These are phyloP conservation scores for Sordariomycetes sp. DNA, from an alignment of 2,329 filamentous ascomycete species.

Conservation along the genomic window DNA sequence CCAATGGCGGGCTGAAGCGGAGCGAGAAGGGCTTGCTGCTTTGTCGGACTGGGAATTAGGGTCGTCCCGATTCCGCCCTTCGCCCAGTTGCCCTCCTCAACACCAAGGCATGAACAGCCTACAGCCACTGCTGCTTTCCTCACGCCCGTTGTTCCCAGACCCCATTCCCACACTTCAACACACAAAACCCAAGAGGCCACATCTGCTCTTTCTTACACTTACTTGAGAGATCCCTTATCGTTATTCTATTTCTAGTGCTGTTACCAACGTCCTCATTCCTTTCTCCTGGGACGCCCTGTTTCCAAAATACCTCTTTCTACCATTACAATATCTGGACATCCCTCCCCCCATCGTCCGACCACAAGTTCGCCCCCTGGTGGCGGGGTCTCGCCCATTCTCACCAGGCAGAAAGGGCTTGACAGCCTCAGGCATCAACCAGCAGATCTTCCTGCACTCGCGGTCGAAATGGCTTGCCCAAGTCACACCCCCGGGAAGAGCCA, in stretches of 20 bases:
- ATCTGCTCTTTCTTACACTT: neutral
- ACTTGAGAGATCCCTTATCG: neutral
- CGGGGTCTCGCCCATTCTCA: neutral
- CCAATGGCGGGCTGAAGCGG: neutral
- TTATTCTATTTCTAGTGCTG: neutral
- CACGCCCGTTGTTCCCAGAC: neutral
- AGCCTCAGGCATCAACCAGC: conserved; percentile 3
- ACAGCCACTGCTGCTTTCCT: neutral
- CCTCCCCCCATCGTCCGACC: neutral
- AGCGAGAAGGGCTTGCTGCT: neutral
- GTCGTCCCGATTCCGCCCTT: neutral
- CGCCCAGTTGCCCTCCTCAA: neutral
- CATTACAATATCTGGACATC: neutral
- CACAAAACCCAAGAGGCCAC: neutral
- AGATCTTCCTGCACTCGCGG: neutral
- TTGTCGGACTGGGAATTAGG: neutral
- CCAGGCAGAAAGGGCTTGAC: neutral
- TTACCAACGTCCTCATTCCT: neutral
- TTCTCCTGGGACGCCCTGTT: neutral
- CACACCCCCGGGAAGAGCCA: neutral
- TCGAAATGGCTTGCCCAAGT: conserved; percentile 1
- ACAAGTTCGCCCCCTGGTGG: neutral
- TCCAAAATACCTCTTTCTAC: neutral
- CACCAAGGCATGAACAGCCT: neutral
- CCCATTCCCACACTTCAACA: neutral